These are phyloP conservation scores for Golubevia pallescens DNA, from an alignment of 1,284 basidiomycete species.

Conservation along the genomic window DNA sequence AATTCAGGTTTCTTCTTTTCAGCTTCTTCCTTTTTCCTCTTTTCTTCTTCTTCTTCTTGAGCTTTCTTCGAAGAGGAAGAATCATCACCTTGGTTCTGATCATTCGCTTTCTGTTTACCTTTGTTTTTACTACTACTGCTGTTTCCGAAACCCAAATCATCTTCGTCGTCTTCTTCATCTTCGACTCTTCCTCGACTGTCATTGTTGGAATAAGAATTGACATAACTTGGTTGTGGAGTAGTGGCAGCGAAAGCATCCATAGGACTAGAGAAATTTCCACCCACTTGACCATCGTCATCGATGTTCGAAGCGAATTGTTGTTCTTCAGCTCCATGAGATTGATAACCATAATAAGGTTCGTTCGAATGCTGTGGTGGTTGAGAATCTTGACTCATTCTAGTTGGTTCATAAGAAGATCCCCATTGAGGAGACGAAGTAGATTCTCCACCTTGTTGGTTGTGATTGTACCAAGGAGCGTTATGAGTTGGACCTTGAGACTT, in stretches of 20 bases:
- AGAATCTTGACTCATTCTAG: too few relatives aligned
- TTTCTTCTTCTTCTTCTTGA: conserved; percentile 30
- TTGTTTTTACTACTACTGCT: conserved; percentile 67
- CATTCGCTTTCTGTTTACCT: conserved; percentile 36
- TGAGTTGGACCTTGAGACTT: too few relatives aligned
- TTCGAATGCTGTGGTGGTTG: conserved; percentile 2
- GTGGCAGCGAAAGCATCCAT: conserved; percentile 72
- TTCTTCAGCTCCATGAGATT: conserved; percentile 39
- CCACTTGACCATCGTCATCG: conserved; percentile 65
- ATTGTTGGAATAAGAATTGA: too few relatives aligned
- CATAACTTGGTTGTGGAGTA: conserved; percentile 10
- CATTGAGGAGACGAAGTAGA: too few relatives aligned
- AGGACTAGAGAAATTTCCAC: conserved; percentile 79
- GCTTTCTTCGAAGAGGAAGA: background rate
- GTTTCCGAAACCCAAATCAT: conserved; percentile 92
- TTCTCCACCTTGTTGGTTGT: too few relatives aligned
- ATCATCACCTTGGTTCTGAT: background rate
- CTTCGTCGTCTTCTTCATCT: conserved; percentile 74
- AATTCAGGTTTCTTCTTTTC: conserved; percentile 33
- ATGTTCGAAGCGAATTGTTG: conserved; percentile 60
- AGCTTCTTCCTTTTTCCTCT: conserved; percentile 9
- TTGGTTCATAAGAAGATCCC: too few relatives aligned
- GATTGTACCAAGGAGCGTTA: too few relatives aligned
- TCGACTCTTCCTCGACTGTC: too few relatives aligned
- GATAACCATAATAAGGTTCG: conserved; percentile 44